Evolutionary conservation across 805 yeast genomes (phyloP), one percentile per base, ranked within the genome.

Genomic region (Metschnikowia arizonensis): DNA sequence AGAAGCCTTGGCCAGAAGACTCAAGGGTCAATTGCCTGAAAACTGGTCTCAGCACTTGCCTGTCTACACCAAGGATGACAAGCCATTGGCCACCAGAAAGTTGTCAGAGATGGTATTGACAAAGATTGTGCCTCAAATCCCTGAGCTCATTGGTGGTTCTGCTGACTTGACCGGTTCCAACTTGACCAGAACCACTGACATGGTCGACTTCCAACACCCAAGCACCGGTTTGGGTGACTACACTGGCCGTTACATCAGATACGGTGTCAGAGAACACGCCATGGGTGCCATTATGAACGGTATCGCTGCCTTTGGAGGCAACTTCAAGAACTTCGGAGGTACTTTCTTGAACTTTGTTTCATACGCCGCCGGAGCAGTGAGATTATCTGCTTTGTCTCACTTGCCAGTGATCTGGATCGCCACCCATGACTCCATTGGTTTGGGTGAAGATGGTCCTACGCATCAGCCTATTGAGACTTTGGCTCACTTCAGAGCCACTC

Each of bases 221-320:
- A 62, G 80, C 46, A 72, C 88, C 49, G 82, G 82, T 39, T 73
- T 88, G 56, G 98, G 98, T 70, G 81, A 81, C 63, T 90, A 84
- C 77, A 53, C 81, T 47, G 99, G 99, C 66, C 84, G 96, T 67
- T 91, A 91, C 77, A 77, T 91, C 71, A 85, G 97, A 76, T 91
- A 84, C 69, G 99, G 99, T 83, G 96, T 91, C 55, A 85, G 99
- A 74, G 99, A 91, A 78, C 98, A 93, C 73, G 97, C 88, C 69
- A 89, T 91, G 97, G 97, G 96, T 74, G 97, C 97, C 55, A 85
- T 90, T 68, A 79, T 90, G 82, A 91, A 93, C 74, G 99, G 99
- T 84, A 85, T 91, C 59, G 78, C 93, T 49, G 97, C 97, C 45
- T 91, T 73, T 63, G 85, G 85, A 73, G 86, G 85, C 53, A 88